Conservation (phyloP, 192 early-diverging fungal genomes). For the Coemansia sp. region DNA sequence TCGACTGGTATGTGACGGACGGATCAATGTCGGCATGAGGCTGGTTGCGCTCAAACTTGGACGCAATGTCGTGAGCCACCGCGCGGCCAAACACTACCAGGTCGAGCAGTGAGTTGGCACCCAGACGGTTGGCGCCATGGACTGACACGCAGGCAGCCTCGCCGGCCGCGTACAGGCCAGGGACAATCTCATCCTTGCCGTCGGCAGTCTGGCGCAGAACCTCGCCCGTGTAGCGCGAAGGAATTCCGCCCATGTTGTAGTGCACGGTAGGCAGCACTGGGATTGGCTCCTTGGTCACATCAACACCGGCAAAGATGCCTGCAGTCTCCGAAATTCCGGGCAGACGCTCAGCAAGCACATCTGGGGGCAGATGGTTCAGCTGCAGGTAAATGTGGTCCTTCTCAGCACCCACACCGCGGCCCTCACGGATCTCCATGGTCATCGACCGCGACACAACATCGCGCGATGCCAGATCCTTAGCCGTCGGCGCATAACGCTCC, state of each 20-base stretch:
- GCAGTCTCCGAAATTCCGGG: constrained; percentile 99
- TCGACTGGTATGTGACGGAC: constrained; percentile 82
- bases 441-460: constrained; percentile 99
- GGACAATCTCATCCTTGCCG: constrained; percentile 89
- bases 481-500: constrained; percentile 98
- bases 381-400: constrained; percentile 97
- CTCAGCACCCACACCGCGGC: constrained; percentile 94
- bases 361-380: constrained; percentile 90
- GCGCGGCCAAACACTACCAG: constrained; percentile 99
- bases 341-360: constrained; percentile 87
- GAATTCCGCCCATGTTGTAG: constrained; percentile 99
- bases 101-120: constrained; percentile 97
- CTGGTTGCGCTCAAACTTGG: constrained; percentile 84
- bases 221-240: constrained; percentile 95
- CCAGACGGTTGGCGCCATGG: constrained; percentile 97
- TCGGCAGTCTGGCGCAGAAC: constrained; percentile 74
- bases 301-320: constrained; percentile 96
- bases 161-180: constrained; percentile 97
- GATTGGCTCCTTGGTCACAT: constrained; percentile 99
- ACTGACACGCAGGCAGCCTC: constrained; percentile 98
- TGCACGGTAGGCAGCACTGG: constrained; percentile 98
- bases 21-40: constrained; percentile 79
- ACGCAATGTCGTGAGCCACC: constrained; percentile 88
- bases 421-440: constrained; percentile 97
- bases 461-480: constrained; percentile 97